Conservation (phyloP, 2,329 filamentous ascomycete species). For the Sodiomyces alkalinus region DNA sequence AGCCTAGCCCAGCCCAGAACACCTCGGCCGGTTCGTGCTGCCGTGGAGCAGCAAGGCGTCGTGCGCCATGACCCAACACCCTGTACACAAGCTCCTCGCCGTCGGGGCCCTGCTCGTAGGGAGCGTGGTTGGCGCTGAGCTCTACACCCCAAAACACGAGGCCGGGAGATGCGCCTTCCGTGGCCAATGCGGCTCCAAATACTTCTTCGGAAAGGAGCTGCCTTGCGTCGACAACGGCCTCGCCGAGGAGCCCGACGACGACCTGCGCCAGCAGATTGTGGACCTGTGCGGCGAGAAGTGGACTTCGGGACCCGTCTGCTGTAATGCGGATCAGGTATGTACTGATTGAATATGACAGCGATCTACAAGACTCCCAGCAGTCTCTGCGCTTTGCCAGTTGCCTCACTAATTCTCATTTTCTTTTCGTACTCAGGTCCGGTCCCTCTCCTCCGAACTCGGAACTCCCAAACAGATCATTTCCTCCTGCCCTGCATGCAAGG, state of each 20-base stretch:
- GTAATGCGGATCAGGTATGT: slow-evolving; percentile 58
- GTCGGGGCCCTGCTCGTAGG: slow-evolving; percentile 15
- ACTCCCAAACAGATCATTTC: slow-evolving; percentile 81
- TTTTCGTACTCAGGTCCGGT: slow-evolving; percentile 57
- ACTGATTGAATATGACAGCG: too few species aligned
- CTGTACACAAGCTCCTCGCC: slow-evolving; percentile 15
- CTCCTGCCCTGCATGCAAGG: slow-evolving; percentile 90
- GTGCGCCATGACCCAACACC: slow-evolving; percentile 3
- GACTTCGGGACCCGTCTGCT: slow-evolving; percentile 74
- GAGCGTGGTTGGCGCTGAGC: slow-evolving; percentile 12
- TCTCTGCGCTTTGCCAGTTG: too few species aligned
- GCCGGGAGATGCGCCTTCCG: slow-evolving; percentile 79
- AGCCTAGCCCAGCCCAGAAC: too few species aligned
- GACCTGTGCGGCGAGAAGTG: slow-evolving; percentile 79
- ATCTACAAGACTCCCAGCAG: too few species aligned
- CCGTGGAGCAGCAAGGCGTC: not conserved
- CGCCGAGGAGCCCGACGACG: slow-evolving; percentile 57
- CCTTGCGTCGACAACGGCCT: slow-evolving; percentile 85
- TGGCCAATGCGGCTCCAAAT: slow-evolving; percentile 81
- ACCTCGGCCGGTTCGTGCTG: too few species aligned
- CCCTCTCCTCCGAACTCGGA: slow-evolving; percentile 70
- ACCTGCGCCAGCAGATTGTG: slow-evolving; percentile 63
- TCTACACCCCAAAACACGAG: slow-evolving; percentile 54
- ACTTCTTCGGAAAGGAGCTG: slow-evolving; percentile 76
- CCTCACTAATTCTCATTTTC: too few species aligned